Base-by-base conservation (phyloP, 306 rosid genomes). In the Alnus glutinosa region DNA sequence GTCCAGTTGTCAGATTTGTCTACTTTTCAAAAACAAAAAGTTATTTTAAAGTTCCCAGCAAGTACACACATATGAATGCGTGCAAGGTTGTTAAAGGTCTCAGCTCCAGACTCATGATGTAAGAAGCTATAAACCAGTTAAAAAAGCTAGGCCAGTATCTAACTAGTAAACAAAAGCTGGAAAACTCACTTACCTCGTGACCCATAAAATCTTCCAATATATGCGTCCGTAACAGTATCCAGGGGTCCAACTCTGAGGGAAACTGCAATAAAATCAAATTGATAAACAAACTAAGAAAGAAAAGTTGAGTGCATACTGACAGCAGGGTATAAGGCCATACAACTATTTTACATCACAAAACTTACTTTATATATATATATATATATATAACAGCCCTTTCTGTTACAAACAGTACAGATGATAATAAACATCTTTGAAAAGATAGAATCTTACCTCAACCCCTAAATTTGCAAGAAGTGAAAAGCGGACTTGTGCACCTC, bases 141-240 rank as follows among this genome's bases (percentile, higher is more conserved):
- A 58, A 58, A 19, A 58, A 23, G 10, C 66, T 59, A 66, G 37
- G 48, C 7, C 19, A 66, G 7, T 14, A 39, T 36, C 50, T 3
- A 67, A 42, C 30, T 67, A 42, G 51, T 3, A 67, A 39, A 67
- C 28, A 67, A 37, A 75, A 63, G 23, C 46, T 4, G 4, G 8
- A 57, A 71, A 4, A 19, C 58, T n/a, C 7, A 32, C 92, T 83
- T 78, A 91, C 98, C 98, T 92, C 94, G 55, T 89, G 92, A 79
- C 91, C 83, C 52, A 76, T 78, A 82, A 92, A 92, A 87, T 95
- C 98, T 75, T 83, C 92, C 88, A 95, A 87, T 70, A 95, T 90
- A 80, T 95, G 98, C 85, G 87, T 88, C 76, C 91, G 95, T 82
- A 95, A 83, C 80, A 91, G 83, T 82, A 90, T 91, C 97, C 98